A percentile compares a stretch with the other conserved stretches of the same genome.
phyloP scores from a whole-genome alignment of 257 asterid species.

The Solanum okadae region DNA sequence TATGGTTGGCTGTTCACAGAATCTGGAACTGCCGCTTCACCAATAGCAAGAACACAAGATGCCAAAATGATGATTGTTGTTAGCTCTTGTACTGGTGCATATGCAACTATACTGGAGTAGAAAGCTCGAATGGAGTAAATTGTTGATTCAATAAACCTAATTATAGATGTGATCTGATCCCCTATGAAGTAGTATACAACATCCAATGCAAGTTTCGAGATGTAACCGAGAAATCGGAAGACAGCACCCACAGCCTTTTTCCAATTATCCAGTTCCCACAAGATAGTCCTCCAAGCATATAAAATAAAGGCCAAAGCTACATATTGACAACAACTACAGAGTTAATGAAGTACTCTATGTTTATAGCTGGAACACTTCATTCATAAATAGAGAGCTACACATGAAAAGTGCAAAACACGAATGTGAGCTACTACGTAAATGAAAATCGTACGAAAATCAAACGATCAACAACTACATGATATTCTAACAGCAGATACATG shows the following conservation, averaged over 20 bases:
- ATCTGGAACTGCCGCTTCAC: conserved; percentile 70
- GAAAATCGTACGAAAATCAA: neutral
- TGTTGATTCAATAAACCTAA: conserved; percentile 43
- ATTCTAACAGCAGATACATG: neutral
- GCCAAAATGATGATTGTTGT: conserved; percentile 55
- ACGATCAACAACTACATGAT: neutral
- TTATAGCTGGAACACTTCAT: neutral
- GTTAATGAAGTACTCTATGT: neutral
- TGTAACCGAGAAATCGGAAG: conserved; percentile 25
- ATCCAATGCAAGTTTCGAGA: conserved; percentile 44
- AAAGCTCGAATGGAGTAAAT: conserved; percentile 51
- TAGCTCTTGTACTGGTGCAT: conserved; percentile 75
- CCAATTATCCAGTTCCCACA: conserved; percentile 91
- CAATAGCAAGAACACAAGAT: conserved; percentile 51
- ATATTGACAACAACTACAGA: neutral
- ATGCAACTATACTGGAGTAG: conserved; percentile 61
- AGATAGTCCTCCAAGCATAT: conserved; percentile 76
- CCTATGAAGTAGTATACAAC: conserved; percentile 49
- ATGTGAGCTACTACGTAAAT: neutral
- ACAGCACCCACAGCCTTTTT: conserved; percentile 19
- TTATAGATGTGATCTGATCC: conserved; percentile 47
- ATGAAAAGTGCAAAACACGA: neutral
- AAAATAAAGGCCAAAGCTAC: conserved; percentile 58
- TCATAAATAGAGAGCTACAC: neutral
- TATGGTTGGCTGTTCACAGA: conserved; percentile 68